Conservation (phyloP, 2,329 filamentous ascomycete genomes). For the Xylaria sp. region DNA sequence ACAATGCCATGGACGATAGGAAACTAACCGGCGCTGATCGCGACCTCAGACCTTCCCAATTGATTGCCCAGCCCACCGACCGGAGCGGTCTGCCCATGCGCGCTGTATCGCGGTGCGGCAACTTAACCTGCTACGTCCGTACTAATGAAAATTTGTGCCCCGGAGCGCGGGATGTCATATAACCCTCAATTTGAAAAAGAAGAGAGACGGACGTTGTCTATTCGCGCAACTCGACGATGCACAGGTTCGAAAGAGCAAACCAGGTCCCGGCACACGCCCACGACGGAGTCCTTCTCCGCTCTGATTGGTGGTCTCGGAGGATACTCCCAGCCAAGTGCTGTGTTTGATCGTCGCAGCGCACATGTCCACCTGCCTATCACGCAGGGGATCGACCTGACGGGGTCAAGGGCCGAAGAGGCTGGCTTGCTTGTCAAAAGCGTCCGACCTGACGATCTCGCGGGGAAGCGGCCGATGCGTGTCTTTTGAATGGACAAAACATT, state of each 20-base stretch:
- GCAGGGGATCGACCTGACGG: conserved; percentile 18
- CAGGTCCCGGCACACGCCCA: not conserved
- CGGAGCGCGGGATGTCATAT: not conserved
- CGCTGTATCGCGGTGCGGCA: not conserved
- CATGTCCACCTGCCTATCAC: conserved; percentile 24
- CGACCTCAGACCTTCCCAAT: conserved; percentile 24
- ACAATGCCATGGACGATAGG: conserved; percentile 4
- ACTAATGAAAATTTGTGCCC: not conserved
- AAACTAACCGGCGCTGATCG: conserved; percentile 9
- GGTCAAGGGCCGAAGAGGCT: not conserved
- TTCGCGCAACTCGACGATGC: not conserved
- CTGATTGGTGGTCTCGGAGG: conserved; percentile 19
- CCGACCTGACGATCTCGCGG: not conserved
- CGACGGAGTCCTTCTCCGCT: not conserved
- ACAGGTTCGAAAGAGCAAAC: not conserved
- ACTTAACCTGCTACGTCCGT: not conserved
- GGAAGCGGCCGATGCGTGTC: not conserved
- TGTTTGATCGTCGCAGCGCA: conserved; percentile 11
- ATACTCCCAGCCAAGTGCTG: not conserved
- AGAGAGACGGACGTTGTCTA: not conserved
- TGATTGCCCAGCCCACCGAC: conserved; percentile 7
- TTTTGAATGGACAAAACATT: not conserved
- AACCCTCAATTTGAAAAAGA: not conserved
- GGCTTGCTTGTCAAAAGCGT: not conserved
- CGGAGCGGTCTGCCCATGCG: not conserved